These are phyloP conservation scores for Penicillium sp. DNA, from an alignment of 2,329 filamentous ascomycete species.

Conservation along the genomic window DNA sequence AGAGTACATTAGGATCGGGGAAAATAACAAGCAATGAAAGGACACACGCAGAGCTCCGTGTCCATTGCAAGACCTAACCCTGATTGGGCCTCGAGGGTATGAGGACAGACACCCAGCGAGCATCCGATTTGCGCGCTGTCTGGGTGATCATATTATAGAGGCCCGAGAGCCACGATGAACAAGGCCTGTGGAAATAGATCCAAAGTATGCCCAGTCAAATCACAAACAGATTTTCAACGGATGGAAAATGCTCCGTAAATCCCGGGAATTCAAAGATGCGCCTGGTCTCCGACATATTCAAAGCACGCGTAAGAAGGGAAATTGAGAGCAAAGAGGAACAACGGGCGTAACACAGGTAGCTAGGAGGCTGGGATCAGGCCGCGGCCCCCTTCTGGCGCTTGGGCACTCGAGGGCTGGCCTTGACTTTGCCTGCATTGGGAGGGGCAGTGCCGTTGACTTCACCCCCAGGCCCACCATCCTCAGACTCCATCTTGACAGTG, in stretches of 20 bases:
- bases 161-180: slow-evolving; percentile 11
- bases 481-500: slow-evolving; percentile 54
- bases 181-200: slow-evolving; percentile 2
- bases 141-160: slow-evolving; percentile 15
- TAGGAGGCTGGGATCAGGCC: slow-evolving; percentile 17
- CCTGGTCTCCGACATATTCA: slow-evolving; percentile 23
- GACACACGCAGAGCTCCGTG: slow-evolving; percentile 6
- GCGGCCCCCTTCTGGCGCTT: slow-evolving; percentile 44
- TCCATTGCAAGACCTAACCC: neutral
- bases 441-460: slow-evolving; percentile 46
- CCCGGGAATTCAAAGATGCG: slow-evolving; percentile 28
- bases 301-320: slow-evolving; percentile 8
- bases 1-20: slow-evolving; percentile 27
- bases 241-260: slow-evolving; percentile 15
- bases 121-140: too few relatives aligned
- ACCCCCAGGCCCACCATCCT: slow-evolving; percentile 39
- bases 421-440: slow-evolving; percentile 38
- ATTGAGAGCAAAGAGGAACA: slow-evolving; percentile 6
- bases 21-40: slow-evolving; percentile 11
- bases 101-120: too few relatives aligned
- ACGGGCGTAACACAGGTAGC: slow-evolving; percentile 6
- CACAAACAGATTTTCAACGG: slow-evolving; percentile 13
- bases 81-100: neutral
- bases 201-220: slow-evolving; percentile 10
- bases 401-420: slow-evolving; percentile 42